phyloP scores from a whole-genome alignment of 129 eudicot genomes.

The Arctium minus region DNA sequence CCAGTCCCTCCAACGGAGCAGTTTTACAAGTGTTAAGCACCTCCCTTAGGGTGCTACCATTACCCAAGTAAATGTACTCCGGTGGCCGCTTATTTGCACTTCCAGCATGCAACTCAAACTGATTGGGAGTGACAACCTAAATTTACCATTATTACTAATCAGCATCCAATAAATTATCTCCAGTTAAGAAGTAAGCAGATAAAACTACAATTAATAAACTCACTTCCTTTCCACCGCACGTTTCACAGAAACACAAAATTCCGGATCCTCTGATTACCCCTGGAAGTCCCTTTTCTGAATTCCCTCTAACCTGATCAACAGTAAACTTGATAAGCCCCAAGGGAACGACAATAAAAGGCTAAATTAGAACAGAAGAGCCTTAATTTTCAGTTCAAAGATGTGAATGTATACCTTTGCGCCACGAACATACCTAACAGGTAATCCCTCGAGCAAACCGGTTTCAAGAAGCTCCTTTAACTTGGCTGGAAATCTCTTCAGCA shows the following conservation, averaged over 20 bases:
- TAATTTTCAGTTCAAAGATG: not conserved
- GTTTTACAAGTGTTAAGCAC: conserved; percentile 67
- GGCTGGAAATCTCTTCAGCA: conserved; percentile 33
- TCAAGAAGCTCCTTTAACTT: conserved; percentile 72
- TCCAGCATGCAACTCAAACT: conserved; percentile 88
- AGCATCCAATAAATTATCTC: conserved; percentile 4
- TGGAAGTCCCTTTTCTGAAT: conserved; percentile 40
- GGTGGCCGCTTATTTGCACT: conserved; percentile 90
- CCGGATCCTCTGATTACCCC: conserved; percentile 65
- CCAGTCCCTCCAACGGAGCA: conserved; percentile 42
- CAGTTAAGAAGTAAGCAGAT: not conserved
- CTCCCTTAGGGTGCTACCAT: conserved; percentile 71
- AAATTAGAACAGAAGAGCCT: not conserved
- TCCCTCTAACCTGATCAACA: conserved; percentile 34
- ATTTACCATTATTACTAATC: not conserved
- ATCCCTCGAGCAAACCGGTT: conserved; percentile 81
- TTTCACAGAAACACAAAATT: conserved; percentile 54
- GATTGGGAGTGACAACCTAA: conserved; percentile 71
- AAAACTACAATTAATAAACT: conserved; percentile 17
- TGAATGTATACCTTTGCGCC: conserved; percentile 53
- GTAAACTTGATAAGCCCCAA: not conserved
- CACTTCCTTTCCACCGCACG: conserved; percentile 61
- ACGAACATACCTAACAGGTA: conserved; percentile 53
- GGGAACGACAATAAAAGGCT: not conserved
- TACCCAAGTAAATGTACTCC: conserved; percentile 72